Conservation (phyloP, 2,329 filamentous ascomycete genomes). For the Penicillium carneum region DNA sequence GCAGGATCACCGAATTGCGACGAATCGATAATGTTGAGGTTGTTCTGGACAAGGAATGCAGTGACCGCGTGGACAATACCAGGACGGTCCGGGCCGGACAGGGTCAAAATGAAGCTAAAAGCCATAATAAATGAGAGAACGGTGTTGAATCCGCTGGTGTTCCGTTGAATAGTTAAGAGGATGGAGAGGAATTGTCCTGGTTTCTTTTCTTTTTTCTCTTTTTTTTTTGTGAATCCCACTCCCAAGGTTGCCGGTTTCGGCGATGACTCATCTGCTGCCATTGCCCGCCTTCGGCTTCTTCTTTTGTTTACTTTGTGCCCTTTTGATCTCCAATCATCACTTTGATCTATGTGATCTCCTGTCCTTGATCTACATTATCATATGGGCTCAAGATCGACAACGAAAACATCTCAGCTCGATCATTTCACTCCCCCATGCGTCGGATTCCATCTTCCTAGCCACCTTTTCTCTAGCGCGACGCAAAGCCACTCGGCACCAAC, state of each 20-base stretch:
- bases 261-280: slow-evolving; percentile 14
- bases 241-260: slow-evolving; percentile 8
- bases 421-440: neutral
- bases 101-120: slow-evolving; percentile 73
- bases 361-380: neutral
- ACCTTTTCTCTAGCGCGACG: neutral
- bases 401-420: neutral
- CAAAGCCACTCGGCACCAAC: neutral
- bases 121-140: slow-evolving; percentile 45
- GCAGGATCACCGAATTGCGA: slow-evolving; percentile 82
- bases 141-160: slow-evolving; percentile 38
- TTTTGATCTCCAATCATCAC: too few relatives aligned
- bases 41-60: slow-evolving; percentile 73
- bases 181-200: neutral
- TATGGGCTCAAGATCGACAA: too few relatives aligned
- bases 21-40: slow-evolving; percentile 81
- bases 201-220: neutral
- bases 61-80: slow-evolving; percentile 87
- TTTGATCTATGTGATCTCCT: neutral
- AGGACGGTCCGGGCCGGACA: slow-evolving; percentile 83
- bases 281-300: neutral
- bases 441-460: neutral
- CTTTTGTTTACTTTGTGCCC: neutral
- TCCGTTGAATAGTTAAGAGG: neutral
- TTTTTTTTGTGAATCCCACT: slow-evolving; percentile 7